These are phyloP conservation scores for Parastagonospora nodorum DNA, from an alignment of 2,329 filamentous ascomycete species.

Conservation along the genomic window DNA sequence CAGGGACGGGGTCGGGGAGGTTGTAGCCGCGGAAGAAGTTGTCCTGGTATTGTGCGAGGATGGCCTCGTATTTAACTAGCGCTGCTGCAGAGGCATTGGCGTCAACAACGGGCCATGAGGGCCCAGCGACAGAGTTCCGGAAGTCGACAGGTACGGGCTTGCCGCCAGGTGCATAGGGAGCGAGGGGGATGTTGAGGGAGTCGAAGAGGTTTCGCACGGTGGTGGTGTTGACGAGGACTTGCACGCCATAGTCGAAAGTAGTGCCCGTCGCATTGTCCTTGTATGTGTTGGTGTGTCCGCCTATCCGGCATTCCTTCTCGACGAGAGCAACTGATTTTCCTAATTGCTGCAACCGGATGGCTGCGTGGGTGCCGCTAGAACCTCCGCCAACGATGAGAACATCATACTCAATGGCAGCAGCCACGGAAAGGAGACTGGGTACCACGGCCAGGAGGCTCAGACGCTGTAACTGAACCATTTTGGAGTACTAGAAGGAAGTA, in stretches of 20 bases:
- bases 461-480: no score
- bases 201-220: constrained; percentile 2
- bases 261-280: constrained; percentile 1
- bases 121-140: background rate
- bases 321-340: constrained; percentile 48
- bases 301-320: constrained; percentile 48
- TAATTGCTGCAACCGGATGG: constrained; percentile 46
- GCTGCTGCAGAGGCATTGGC: background rate
- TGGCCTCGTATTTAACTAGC: background rate
- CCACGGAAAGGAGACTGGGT: no score
- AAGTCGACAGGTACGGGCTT: background rate
- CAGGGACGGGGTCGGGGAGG: constrained; percentile 51
- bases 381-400: constrained; percentile 52
- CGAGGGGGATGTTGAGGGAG: background rate
- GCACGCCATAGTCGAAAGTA: constrained; percentile 2
- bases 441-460: no score
- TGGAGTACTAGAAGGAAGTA: no score
- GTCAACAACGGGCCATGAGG: background rate
- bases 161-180: background rate
- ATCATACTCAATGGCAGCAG: constrained; percentile 18
- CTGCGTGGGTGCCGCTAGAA: constrained; percentile 48
- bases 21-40: constrained; percentile 36
- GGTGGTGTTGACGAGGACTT: constrained; percentile 1
- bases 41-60: background rate
- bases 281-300: constrained; percentile 54